phyloP scores from a whole-genome alignment of 2,329 filamentous ascomycete species.

The Aspergillus proliferans region DNA sequence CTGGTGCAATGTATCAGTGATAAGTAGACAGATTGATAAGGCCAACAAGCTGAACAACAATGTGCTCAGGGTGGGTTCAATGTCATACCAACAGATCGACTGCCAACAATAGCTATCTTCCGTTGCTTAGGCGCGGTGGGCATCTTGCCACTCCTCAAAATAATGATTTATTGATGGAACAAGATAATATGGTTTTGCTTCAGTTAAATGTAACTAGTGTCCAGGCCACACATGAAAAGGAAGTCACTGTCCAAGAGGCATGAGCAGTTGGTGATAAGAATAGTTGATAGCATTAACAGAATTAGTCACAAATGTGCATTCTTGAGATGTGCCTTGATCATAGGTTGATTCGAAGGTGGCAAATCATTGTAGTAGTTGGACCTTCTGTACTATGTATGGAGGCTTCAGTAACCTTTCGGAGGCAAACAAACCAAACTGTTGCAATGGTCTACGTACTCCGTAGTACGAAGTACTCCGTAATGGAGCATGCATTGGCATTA shows the following conservation, averaged over 20 bases:
- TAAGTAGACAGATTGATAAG: conserved; percentile 7
- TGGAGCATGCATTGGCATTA: not conserved
- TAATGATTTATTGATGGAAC: not conserved
- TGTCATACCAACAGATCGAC: conserved; percentile 73
- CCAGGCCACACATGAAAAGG: not conserved
- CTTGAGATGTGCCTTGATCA: not conserved
- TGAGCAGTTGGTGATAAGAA: not conserved
- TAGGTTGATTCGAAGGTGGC: not conserved
- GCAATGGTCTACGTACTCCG: not conserved
- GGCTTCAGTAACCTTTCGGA: not conserved
- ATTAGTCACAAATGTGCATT: not conserved
- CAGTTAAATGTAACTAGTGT: not conserved
- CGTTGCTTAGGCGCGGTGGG: conserved; percentile 73
- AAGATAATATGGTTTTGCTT: not conserved
- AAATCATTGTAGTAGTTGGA: not conserved
- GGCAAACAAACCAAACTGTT: not conserved
- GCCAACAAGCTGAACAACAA: conserved; percentile 1
- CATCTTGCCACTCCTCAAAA: conserved; percentile 42
- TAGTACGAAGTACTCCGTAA: not conserved
- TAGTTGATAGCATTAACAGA: not conserved
- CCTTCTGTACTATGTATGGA: not conserved
- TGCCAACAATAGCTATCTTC: conserved; percentile 94
- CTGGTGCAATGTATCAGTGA: conserved; percentile 42
- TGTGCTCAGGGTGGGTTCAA: not conserved
- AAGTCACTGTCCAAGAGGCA: not conserved